A percentile compares a stretch with the other conserved stretches of the same genome.
Conservation (phyloP, 2,329 filamentous ascomycete genomes). For the Calonectria multiphialidica region DNA sequence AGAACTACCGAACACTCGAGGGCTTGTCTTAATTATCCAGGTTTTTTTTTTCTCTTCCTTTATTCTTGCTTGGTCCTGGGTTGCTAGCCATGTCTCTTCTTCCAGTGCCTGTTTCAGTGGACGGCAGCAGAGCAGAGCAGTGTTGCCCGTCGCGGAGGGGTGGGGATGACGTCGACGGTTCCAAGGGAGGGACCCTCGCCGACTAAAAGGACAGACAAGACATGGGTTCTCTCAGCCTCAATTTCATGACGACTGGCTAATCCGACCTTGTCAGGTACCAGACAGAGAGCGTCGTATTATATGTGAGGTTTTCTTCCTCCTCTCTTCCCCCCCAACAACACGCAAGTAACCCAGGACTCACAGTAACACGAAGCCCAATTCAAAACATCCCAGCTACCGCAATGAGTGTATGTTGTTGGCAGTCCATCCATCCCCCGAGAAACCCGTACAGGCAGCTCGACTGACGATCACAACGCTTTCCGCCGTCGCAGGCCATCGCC, state of each 20-base stretch:
- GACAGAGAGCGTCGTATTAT: background rate
- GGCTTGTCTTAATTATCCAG: no score
- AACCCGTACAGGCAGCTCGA: background rate
- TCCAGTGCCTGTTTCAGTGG: background rate
- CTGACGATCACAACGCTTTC: background rate
- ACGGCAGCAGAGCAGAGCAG: background rate
- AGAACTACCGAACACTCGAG: no score
- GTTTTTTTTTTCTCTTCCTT: no score
- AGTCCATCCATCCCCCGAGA: background rate
- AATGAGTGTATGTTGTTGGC: conserved; percentile 37
- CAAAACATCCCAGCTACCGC: background rate
- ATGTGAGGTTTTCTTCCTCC: no score
- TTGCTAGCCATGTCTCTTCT: background rate
- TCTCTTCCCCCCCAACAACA: background rate
- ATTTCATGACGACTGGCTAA: background rate
- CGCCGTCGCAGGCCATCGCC: conserved; percentile 56
- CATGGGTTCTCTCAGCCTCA: conserved; percentile 5
- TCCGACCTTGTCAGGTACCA: background rate
- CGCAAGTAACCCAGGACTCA: background rate
- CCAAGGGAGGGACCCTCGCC: background rate
- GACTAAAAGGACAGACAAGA: background rate
- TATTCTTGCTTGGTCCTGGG: no score
- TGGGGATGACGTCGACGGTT: background rate
- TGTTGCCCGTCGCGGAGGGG: background rate
- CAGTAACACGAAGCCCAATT: background rate